Evolutionary conservation across 345 rosid species (phyloP), one percentile per base, ranked within the genome.

Genomic region (Atalantia buxifolia): DNA sequence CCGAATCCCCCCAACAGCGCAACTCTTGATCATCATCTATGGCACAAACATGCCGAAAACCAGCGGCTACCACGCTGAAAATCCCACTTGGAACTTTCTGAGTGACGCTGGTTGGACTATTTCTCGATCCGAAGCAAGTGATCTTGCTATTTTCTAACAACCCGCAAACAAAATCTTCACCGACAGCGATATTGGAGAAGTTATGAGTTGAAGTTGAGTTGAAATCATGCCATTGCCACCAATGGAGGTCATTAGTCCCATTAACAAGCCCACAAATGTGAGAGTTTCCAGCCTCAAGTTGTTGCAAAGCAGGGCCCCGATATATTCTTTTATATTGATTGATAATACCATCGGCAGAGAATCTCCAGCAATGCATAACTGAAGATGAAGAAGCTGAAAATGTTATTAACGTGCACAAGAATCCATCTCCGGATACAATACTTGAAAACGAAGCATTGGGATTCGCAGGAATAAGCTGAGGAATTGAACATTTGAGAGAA

Each of bases 341-440:
- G 19, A 33, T 31, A 12, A 79, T 60, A 66, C 87, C 85, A 19
- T 84, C 74, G 59, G 35, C 71, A 1, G 88, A 85, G 77, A 87
- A 92, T 79, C 97, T 89, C 94, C 92, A 91, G 76, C 94, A 88
- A 53, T 68, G 63, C 53, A 94, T 5, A 6, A 28, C 63, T 3
- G 94, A 92, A 74, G 42, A 18, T 30, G 85, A 28, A 1, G 86
- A 63, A 67, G 67, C 35, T 13, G 76, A 3, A 3, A 42, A 59
- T 1, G 85, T 31, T 40, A 27, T 82, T 72, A 94, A 66, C 10
- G 78, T 89, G 31, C 94, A 91, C 0, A 92, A 21, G 71, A 91
- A 92, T 2, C 96, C 90, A n/a, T 89, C 84, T 35, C 97, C 96
- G 4, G 90, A 87, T 13, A 89, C 94, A 14, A 91, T 18, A 2